These are phyloP conservation scores for Yamadazyma sp. DNA, from an alignment of 1,139 yeast genomes.

Conservation along the genomic window DNA sequence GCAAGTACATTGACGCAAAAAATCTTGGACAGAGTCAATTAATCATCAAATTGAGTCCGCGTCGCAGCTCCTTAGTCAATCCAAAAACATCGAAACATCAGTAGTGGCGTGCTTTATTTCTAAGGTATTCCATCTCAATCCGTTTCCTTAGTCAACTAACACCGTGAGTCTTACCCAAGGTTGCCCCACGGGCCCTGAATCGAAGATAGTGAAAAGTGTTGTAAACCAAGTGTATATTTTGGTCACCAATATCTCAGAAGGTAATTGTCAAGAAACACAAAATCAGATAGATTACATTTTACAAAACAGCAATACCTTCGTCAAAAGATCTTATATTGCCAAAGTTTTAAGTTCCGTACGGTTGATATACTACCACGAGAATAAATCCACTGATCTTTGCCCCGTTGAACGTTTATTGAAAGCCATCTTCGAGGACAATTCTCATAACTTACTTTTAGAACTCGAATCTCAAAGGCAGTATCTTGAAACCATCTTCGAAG, in stretches of 20 bases:
- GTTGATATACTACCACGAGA: conserved; percentile 4
- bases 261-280: conserved; percentile 39
- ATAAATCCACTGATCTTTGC: neutral
- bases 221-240: conserved; percentile 56
- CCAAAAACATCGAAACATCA: too few species aligned
- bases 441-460: conserved; percentile 9
- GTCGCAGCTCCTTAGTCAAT: too few species aligned
- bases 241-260: conserved; percentile 41
- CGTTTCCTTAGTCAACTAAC: neutral
- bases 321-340: conserved; percentile 20
- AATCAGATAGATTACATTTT: conserved; percentile 51
- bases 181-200: conserved; percentile 27
- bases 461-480: conserved; percentile 21
- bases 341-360: conserved; percentile 8
- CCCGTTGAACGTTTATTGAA: conserved; percentile 19
- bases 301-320: conserved; percentile 30
- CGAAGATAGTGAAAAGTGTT: conserved; percentile 44
- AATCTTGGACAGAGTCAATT: neutral
- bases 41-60: neutral
- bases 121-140: conserved; percentile 2
- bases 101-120: neutral
- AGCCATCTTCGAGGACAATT: conserved; percentile 14
- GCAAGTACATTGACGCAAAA: neutral
- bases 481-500: conserved; percentile 21
- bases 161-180: conserved; percentile 13